Evolutionary conservation across 2,329 filamentous ascomycete species (phyloP), one percentile per base, ranked within the genome.

Genomic region (Rachicladosporium sp.): DNA sequence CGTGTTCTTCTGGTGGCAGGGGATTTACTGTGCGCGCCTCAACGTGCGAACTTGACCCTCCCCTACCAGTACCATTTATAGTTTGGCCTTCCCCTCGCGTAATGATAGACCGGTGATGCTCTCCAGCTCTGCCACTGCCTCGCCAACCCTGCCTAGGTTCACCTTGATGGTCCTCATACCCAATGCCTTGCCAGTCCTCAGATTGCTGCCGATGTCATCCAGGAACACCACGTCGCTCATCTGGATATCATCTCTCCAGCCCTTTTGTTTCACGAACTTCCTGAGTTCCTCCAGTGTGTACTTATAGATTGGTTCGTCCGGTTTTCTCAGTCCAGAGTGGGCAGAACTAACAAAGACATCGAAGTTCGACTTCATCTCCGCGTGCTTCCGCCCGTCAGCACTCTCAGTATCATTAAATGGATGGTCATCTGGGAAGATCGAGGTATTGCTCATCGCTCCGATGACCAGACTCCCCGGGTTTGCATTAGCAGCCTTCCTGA

Each of bases 91-190:
- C 21, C 46, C 41, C 13, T 46, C 54, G 2, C 74, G 75, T 40
- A 89, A 59, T 29, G 61, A 58, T 47, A 94, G 51, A 0, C 84
- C 85, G 1, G 82, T 88, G 13, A 83, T 63, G 40, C 62, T 65
- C 63, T 96, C 89, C 42, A 96, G 63, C 59, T 87, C 77, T 49
- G 74, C 78, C 1, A 96, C 88, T 0, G 89, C 88, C 57, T 88
- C 78, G 56, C 75, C 82, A 1, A 82, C 76, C 58, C 72, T 76
- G 2, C 88, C 88, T 21, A 96, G 63, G 6, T 74, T 67, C 1
- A 96, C 91, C 62, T 89, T 94, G 48, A 96, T 73, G 0, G 89
- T 96, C 41, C 71, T 64, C 59, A 96, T 80, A 0, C 89, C 89
- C 13, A 78, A 66, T 36, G 70, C 71, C 61, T 71, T 82, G 1